Evolutionary conservation across 345 rosid genomes (phyloP), one percentile per base, ranked within the genome.

Genomic region (Geranium rotundifolium): DNA sequence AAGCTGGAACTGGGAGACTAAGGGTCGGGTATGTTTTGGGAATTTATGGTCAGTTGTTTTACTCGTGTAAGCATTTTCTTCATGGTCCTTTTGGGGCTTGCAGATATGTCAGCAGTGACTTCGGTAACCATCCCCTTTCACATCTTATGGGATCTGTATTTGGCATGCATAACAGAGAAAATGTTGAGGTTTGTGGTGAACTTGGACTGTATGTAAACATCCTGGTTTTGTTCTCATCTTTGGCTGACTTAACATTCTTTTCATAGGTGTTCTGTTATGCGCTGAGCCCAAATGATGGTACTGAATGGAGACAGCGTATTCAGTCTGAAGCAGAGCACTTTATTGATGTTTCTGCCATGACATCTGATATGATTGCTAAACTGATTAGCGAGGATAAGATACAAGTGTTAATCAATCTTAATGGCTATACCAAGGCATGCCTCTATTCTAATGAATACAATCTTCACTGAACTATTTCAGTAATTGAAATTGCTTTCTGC

Each of bases 61-160:
- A 29, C 39, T 27, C 6, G 7, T 19, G 23, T 39, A 29, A 29
- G 46, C 54, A 23, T 19, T 50, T n/a, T 62, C 6, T 19, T 41
- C 7, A 31, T 10, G 5, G 5, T 62, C 29, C 3, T 62, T 41
- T 49, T 18, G 20, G 30, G 16, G 17, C 17, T 57, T 61, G 61
- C 69, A 71, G 74, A 14, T 71, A 87, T 34, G 88, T 95, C 69
- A 95, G 99, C 82, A 90, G 99, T 73, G 99, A 95, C 64, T 95
- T 95, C 54, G 97, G 97, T 14, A 95, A 95, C 69, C 99, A 95
- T 59, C 99, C 99, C 4, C 70, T 95, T 77, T 95, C 99, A 41
- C 99, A 95, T 67, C 96, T 95, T 39, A 95, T 95, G 99, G 99
- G 97, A 46, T 95, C 99, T 4, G 90, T 95, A 60, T 95, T 90